A percentile compares a stretch with the other conserved stretches of the same genome.
phyloP scores from a whole-genome alignment of 1,284 basidiomycete species.

The Hymenochaete sp. region DNA sequence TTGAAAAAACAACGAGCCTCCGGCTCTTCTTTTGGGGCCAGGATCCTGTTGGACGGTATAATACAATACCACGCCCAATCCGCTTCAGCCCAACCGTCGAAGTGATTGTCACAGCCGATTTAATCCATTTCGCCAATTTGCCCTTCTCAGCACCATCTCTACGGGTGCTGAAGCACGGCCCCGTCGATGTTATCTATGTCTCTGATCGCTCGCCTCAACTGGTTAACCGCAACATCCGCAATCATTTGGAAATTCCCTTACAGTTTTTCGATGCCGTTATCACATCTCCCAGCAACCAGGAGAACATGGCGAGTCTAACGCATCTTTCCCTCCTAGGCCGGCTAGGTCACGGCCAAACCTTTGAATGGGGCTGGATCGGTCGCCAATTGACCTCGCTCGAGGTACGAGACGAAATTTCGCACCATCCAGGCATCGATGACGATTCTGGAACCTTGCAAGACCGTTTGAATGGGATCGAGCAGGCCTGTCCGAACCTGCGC shows the following conservation, averaged over 20 bases:
- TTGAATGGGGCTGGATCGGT: not conserved
- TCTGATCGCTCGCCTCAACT: too few species aligned
- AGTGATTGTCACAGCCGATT: not conserved
- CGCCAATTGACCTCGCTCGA: not conserved
- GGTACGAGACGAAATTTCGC: not conserved
- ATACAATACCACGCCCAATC: too few species aligned
- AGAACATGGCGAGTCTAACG: not conserved
- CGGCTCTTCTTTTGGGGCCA: not conserved
- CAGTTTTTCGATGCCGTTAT: constrained; percentile 1
- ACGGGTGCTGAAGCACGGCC: not conserved
- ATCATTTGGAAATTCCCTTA: not conserved
- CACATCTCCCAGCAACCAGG: too few species aligned
- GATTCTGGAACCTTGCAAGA: not conserved
- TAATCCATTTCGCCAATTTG: not conserved
- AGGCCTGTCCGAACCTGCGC: constrained; percentile 1
- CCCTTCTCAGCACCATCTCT: not conserved
- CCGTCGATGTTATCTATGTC: not conserved
- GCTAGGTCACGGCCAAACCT: not conserved
- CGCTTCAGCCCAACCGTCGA: not conserved
- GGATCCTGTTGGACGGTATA: too few species aligned
- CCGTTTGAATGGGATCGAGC: not conserved
- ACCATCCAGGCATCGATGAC: not conserved
- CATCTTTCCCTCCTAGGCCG: not conserved
- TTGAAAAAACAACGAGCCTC: not conserved
- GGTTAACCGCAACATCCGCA: too few species aligned